Evolutionary conservation across 1,284 basidiomycete genomes (phyloP).

Genomic region (Afroboletus lepidellus): DNA sequence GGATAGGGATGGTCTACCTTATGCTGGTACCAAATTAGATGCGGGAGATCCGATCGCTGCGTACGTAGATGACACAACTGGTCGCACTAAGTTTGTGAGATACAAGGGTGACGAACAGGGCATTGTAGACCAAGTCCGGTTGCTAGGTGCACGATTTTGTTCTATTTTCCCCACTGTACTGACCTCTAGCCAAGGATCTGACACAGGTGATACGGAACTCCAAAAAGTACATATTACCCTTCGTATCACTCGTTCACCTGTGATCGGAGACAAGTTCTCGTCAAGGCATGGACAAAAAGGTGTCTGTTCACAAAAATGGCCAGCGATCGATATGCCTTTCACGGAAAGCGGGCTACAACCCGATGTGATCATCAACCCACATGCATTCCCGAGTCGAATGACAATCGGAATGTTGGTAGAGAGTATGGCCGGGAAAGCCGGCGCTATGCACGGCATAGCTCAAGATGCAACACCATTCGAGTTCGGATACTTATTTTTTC

Average conservation of each 20-base stretch:
- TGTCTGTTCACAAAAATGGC: slow-evolving; percentile 99
- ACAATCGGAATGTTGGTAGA: slow-evolving; percentile 99
- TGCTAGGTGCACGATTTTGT: slow-evolving; percentile 64
- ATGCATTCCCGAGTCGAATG: slow-evolving; percentile 99
- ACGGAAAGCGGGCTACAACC: slow-evolving; percentile 98
- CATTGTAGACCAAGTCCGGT: slow-evolving; percentile 89
- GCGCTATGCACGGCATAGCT: slow-evolving; percentile 96
- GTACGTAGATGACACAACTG: slow-evolving; percentile 86
- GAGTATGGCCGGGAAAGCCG: slow-evolving; percentile 97
- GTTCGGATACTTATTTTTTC: slow-evolving; percentile 44
- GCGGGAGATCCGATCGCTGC: slow-evolving; percentile 83
- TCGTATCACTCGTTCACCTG: slow-evolving; percentile 91
- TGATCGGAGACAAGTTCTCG: slow-evolving; percentile 99
- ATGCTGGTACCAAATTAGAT: slow-evolving; percentile 68
- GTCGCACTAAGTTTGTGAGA: slow-evolving; percentile 84
- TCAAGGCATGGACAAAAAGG: slow-evolving; percentile 99
- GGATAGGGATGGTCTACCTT: slow-evolving; percentile 85
- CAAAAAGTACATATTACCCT: slow-evolving; percentile 95
- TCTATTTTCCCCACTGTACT: background rate
- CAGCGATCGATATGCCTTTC: slow-evolving; percentile 98
- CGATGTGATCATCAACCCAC: slow-evolving; percentile 99
- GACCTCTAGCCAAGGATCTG: slow-evolving; percentile 57
- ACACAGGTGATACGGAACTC: slow-evolving; percentile 83
- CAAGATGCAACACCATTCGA: slow-evolving; percentile 99
- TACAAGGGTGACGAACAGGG: slow-evolving; percentile 97